These are phyloP conservation scores for Aegle marmelos DNA, from an alignment of 345 rosid species.

Conservation along the genomic window DNA sequence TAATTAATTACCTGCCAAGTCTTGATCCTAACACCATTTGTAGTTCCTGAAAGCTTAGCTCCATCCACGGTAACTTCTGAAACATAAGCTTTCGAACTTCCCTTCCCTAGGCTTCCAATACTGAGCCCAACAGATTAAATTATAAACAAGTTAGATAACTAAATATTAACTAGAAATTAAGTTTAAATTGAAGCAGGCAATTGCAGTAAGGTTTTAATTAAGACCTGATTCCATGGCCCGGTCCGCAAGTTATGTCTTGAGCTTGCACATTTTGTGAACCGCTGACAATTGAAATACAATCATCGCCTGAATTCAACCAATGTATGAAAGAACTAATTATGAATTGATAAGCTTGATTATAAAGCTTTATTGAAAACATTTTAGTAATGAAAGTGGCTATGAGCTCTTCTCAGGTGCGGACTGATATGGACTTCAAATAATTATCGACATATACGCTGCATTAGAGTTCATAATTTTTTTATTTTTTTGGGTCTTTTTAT, in stretches of 20 bases:
- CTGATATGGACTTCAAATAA: too few species aligned
- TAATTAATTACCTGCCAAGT: conserved; percentile 63
- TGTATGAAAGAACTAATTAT: too few species aligned
- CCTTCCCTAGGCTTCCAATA: conserved; percentile 75
- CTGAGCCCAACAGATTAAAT: conserved; percentile 28
- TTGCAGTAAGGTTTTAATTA: background rate
- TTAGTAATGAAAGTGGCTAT: too few species aligned
- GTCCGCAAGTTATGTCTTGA: conserved; percentile 53
- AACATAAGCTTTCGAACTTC: conserved; percentile 51
- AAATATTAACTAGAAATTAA: background rate
- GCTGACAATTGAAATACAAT: conserved; percentile 65
- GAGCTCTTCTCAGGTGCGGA: too few species aligned
- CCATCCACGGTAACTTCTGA: conserved; percentile 65
- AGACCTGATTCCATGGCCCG: conserved; percentile 78
- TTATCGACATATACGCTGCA: too few species aligned
- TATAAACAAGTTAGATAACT: background rate
- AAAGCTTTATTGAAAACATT: too few species aligned
- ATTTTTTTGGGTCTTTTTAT: too few species aligned
- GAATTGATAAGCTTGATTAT: too few species aligned
- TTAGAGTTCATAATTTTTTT: too few species aligned
- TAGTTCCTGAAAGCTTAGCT: conserved; percentile 61
- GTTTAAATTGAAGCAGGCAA: background rate
- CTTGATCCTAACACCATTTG: conserved; percentile 87
- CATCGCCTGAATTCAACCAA: conserved; percentile 54
- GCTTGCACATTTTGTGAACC: conserved; percentile 55